These are phyloP conservation scores for Metschnikowia vanudenii DNA, from an alignment of 805 yeast genomes.

Conservation along the genomic window DNA sequence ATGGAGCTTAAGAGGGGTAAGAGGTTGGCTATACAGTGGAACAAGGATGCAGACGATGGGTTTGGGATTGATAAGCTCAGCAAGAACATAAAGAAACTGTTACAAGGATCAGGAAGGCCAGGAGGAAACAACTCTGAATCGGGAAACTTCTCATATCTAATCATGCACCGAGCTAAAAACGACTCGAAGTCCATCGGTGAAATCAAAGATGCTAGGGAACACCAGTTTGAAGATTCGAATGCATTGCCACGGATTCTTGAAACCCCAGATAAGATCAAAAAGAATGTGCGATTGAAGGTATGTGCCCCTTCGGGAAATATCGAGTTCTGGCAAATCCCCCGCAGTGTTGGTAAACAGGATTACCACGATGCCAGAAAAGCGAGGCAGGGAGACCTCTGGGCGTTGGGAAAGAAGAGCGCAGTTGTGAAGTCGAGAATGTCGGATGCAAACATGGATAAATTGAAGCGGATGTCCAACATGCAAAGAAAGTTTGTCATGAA, in stretches of 20 bases:
- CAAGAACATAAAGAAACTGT: constrained; percentile 30
- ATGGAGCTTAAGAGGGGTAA: constrained; percentile 84
- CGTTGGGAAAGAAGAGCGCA: constrained; percentile 40
- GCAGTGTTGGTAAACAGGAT: constrained; percentile 65
- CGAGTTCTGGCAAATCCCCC: constrained; percentile 87
- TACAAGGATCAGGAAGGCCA: constrained; percentile 77
- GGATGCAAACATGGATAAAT: constrained; percentile 31
- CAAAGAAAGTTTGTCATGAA: constrained; percentile 35
- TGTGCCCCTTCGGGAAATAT: constrained; percentile 78
- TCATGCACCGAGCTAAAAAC: constrained; percentile 57
- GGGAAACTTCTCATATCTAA: constrained; percentile 72
- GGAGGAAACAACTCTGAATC: constrained; percentile 67
- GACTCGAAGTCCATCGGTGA: constrained; percentile 39
- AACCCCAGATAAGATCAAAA: constrained; percentile 73
- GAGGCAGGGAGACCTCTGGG: constrained; percentile 86
- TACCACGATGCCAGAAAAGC: constrained; percentile 92
- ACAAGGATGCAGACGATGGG: constrained; percentile 50
- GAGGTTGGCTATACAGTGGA: constrained; percentile 72
- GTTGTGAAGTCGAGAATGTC: constrained; percentile 31
- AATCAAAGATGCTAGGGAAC: constrained; percentile 39
- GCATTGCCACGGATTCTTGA: constrained; percentile 73
- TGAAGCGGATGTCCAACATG: constrained; percentile 36
- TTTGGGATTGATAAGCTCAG: constrained; percentile 46
- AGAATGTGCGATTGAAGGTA: constrained; percentile 75
- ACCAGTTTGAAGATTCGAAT: constrained; percentile 22